Conservation (phyloP, 2,329 filamentous ascomycete genomes). For the Fusarium sp. region DNA sequence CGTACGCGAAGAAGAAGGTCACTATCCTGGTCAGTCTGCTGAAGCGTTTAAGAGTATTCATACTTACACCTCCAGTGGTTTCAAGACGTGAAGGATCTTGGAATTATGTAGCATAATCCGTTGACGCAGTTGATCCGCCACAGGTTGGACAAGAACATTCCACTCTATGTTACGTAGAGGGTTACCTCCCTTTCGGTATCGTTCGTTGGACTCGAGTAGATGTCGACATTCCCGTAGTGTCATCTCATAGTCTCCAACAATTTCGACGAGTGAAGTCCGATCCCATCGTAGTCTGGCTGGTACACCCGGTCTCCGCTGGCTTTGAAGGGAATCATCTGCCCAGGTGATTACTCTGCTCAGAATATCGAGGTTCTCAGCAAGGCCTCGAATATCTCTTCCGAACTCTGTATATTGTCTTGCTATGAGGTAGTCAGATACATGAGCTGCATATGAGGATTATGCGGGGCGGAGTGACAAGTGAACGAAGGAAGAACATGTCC, state of each 20-base stretch:
- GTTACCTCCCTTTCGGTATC: constrained; percentile 43
- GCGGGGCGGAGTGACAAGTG: neutral
- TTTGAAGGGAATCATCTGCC: constrained; percentile 45
- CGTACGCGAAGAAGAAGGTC: constrained; percentile 48
- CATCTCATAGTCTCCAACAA: constrained; percentile 48
- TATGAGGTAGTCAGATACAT: constrained; percentile 25
- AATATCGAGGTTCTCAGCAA: constrained; percentile 48
- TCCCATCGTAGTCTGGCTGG: constrained; percentile 42
- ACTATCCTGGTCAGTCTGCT: constrained; percentile 32
- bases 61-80: constrained; percentile 53
- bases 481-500: neutral
- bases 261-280: constrained; percentile 37
- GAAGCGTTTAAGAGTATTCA: neutral
- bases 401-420: constrained; percentile 50
- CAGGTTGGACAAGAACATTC: constrained; percentile 51
- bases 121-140: constrained; percentile 48
- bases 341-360: constrained; percentile 46
- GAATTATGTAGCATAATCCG: constrained; percentile 51
- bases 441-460: neutral
- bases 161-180: constrained; percentile 51
- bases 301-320: constrained; percentile 39
- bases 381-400: constrained; percentile 46
- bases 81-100: constrained; percentile 49
- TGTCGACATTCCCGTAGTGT: constrained; percentile 50
- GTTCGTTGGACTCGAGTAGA: constrained; percentile 46